These are phyloP conservation scores for Schrenkiella parvula DNA, from an alignment of 345 rosid species.

Conservation along the genomic window DNA sequence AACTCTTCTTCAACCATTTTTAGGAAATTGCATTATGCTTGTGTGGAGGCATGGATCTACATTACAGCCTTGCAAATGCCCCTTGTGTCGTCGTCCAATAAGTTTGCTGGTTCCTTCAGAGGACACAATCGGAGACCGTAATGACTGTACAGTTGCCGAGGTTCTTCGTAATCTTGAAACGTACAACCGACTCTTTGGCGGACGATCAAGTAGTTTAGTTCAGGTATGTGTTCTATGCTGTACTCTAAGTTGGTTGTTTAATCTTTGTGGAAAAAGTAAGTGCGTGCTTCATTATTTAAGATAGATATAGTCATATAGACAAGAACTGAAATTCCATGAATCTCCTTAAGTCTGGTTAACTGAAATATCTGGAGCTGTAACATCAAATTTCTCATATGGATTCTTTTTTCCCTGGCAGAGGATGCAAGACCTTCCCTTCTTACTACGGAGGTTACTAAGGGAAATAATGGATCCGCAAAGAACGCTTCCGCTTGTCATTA, in stretches of 20 bases:
- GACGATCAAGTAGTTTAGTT: slow-evolving; percentile 42
- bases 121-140: slow-evolving; percentile 49
- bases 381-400: background rate
- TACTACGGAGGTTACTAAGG: slow-evolving; percentile 63
- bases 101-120: slow-evolving; percentile 71
- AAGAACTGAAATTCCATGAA: background rate
- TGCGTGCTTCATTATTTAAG: background rate
- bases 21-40: slow-evolving; percentile 81
- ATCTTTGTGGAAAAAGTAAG: background rate
- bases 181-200: slow-evolving; percentile 73
- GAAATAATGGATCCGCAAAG: slow-evolving; percentile 82
- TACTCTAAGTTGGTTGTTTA: background rate
- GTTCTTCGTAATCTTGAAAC: slow-evolving; percentile 53
- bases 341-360: too few species aligned
- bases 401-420: slow-evolving; percentile 40
- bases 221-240: slow-evolving; percentile 49
- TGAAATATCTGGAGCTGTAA: background rate
- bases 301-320: too few species aligned
- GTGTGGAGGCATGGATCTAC: slow-evolving; percentile 78
- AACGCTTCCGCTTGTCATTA: slow-evolving; percentile 81
- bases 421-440: slow-evolving; percentile 91
- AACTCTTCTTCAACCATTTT: background rate
- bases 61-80: slow-evolving; percentile 75
- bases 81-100: slow-evolving; percentile 81
- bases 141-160: slow-evolving; percentile 40